These are phyloP conservation scores for Aspergillus sp. DNA, from an alignment of 2,329 filamentous ascomycete genomes.

Conservation along the genomic window DNA sequence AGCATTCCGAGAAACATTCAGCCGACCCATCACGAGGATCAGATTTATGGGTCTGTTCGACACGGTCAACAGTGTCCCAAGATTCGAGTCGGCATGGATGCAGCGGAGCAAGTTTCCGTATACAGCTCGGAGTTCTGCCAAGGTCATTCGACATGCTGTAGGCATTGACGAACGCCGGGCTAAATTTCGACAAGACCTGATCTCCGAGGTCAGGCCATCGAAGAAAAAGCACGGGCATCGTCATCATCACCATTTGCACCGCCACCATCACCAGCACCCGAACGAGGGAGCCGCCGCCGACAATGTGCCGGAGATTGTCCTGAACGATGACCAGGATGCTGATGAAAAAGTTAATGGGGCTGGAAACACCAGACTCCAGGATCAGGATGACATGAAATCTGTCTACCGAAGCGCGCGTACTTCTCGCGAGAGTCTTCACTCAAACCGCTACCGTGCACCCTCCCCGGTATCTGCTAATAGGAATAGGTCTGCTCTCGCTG, in stretches of 20 bases:
- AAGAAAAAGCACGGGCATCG: slow-evolving; percentile 21
- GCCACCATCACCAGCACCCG: slow-evolving; percentile 17
- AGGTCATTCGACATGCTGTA: slow-evolving; percentile 58
- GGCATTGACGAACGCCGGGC: slow-evolving; percentile 59
- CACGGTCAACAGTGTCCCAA: slow-evolving; percentile 76
- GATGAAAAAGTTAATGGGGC: slow-evolving; percentile 2
- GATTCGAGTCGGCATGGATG: slow-evolving; percentile 72
- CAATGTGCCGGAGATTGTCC: slow-evolving; percentile 31
- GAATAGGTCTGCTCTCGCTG: slow-evolving; percentile 23
- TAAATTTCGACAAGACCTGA: slow-evolving; percentile 59
- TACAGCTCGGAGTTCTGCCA: slow-evolving; percentile 55
- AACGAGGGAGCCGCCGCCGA: slow-evolving; percentile 9
- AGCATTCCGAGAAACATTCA: slow-evolving; percentile 77
- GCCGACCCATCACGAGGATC: slow-evolving; percentile 69
- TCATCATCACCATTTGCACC: slow-evolving; percentile 23
- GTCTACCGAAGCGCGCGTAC: slow-evolving; percentile 29
- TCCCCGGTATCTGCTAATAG: slow-evolving; percentile 17
- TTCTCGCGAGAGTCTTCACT: slow-evolving; percentile 22
- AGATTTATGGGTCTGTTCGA: slow-evolving; percentile 77
- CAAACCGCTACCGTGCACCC: slow-evolving; percentile 30
- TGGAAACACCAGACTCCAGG: slow-evolving; percentile 2
- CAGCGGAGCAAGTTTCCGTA: slow-evolving; percentile 72
- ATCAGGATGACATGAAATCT: slow-evolving; percentile 23
- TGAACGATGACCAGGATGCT: slow-evolving; percentile 26
- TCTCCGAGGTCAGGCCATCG: slow-evolving; percentile 45